A percentile compares a stretch with the other conserved stretches of the same genome.
Conservation (phyloP, 169 alveolate species). For the Cryptosporidium meleagridis region DNA sequence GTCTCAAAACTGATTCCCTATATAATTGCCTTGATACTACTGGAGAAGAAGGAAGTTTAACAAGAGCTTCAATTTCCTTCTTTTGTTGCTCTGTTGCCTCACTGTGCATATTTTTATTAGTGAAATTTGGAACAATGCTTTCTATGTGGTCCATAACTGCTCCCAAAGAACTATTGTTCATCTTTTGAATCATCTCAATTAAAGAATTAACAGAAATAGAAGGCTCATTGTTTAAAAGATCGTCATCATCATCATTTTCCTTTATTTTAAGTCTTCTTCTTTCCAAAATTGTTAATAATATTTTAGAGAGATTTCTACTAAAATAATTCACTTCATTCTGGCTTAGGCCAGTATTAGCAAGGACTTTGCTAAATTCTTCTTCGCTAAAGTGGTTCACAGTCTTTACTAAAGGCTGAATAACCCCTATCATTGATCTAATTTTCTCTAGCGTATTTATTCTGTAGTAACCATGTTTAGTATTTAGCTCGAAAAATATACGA, state of each 20-base stretch:
- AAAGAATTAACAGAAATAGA: slow-evolving; percentile 16
- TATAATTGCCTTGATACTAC: slow-evolving; percentile 19
- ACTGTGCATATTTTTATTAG: slow-evolving; percentile 30
- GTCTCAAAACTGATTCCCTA: slow-evolving; percentile 17
- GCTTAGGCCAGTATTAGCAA: slow-evolving; percentile 1
- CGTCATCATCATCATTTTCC: slow-evolving; percentile 27
- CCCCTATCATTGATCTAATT: slow-evolving; percentile 39
- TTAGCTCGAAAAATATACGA: slow-evolving; percentile 26
- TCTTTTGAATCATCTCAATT: slow-evolving; percentile 17
- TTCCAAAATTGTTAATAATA: slow-evolving; percentile 10
- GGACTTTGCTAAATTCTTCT: not conserved
- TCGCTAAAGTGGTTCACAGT: slow-evolving; percentile 16
- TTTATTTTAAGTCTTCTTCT: slow-evolving; percentile 7
- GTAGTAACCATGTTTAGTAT: not conserved
- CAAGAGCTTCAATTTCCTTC: slow-evolving; percentile 28
- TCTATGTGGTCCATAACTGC: slow-evolving; percentile 46
- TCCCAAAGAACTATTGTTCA: slow-evolving; percentile 7
- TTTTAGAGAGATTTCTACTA: slow-evolving; percentile 26
- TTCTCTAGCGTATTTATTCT: slow-evolving; percentile 48
- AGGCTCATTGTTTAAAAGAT: slow-evolving; percentile 1
- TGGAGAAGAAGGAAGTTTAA: slow-evolving; percentile 28
- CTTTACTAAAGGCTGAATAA: slow-evolving; percentile 19
- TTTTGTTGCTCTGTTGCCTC: slow-evolving; percentile 49
- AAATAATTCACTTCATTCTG: slow-evolving; percentile 19
- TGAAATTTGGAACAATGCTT: slow-evolving; percentile 56